These are phyloP conservation scores for Hibiscus syriacus DNA, from an alignment of 345 rosid species.

Conservation along the genomic window DNA sequence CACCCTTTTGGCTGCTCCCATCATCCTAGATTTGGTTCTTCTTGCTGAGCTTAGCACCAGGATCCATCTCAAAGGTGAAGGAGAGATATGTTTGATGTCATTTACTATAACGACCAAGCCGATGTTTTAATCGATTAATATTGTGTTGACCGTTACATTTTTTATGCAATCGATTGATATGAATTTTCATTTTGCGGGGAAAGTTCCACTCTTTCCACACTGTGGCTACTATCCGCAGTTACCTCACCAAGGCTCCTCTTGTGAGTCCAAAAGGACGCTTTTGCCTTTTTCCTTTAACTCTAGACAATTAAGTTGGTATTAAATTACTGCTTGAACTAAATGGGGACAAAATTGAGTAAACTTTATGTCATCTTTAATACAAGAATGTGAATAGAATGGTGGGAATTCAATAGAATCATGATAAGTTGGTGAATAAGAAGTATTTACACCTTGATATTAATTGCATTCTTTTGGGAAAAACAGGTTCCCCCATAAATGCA, in stretches of 20 bases:
- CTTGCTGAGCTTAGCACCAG: constrained; percentile 90
- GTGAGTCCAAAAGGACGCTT: too few relatives aligned
- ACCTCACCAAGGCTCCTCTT: too few relatives aligned
- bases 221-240: constrained; percentile 92
- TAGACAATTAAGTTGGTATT: too few relatives aligned
- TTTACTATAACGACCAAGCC: background rate
- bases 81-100: constrained; percentile 34
- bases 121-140: background rate
- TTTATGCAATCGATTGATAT: background rate
- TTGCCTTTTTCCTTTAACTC: background rate
- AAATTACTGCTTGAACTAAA: too few relatives aligned
- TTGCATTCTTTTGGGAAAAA: background rate
- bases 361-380: too few relatives aligned
- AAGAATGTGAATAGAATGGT: too few relatives aligned
- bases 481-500: constrained; percentile 97
- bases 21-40: constrained; percentile 87
- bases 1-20: constrained; percentile 94
- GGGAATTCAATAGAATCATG: too few relatives aligned
- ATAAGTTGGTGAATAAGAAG: too few relatives aligned
- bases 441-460: too few relatives aligned
- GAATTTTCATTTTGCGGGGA: constrained; percentile 37
- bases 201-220: constrained; percentile 97
- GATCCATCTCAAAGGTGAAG: too few relatives aligned
- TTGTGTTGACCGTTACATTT: background rate
- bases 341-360: too few relatives aligned